These are phyloP conservation scores for Hymenoscyphus albidus DNA, from an alignment of 2,329 filamentous ascomycete species.

Conservation along the genomic window DNA sequence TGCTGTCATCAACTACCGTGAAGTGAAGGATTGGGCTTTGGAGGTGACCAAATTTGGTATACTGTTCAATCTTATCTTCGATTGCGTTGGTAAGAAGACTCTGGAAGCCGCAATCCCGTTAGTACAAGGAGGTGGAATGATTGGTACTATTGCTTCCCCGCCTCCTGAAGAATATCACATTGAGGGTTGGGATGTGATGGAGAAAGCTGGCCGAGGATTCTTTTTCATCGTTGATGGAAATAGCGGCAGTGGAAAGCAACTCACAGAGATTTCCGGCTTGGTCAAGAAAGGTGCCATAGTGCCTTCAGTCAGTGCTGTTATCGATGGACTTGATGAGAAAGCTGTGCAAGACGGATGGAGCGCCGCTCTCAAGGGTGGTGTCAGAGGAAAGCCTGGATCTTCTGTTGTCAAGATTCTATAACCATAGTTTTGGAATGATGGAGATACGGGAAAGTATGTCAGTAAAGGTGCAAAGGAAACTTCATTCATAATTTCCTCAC, in stretches of 20 bases:
- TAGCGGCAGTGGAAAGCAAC: constrained; percentile 4
- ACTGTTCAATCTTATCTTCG: constrained; percentile 11
- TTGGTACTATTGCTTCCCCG: constrained; percentile 17
- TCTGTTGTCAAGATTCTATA: constrained; percentile 19
- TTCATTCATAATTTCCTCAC: too few relatives aligned
- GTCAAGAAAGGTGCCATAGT: constrained; percentile 11
- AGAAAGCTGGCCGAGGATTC: constrained; percentile 12
- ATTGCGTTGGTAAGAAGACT: constrained; percentile 16
- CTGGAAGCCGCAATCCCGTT: constrained; percentile 9
- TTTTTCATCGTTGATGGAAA: constrained; percentile 20
- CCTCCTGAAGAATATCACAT: constrained; percentile 12
- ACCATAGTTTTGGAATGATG: not conserved
- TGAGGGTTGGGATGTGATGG: constrained; percentile 14
- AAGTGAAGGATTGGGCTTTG: constrained; percentile 13
- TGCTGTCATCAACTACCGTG: constrained; percentile 15
- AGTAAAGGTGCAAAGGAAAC: too few relatives aligned
- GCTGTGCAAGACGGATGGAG: constrained; percentile 15
- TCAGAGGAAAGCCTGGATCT: constrained; percentile 13
- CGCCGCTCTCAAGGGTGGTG: constrained; percentile 16
- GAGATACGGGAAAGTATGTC: not conserved
- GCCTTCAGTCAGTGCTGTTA: constrained; percentile 13
- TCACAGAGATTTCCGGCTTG: constrained; percentile 11
- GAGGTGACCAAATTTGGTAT: constrained; percentile 5
- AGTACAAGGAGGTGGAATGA: constrained; percentile 11
- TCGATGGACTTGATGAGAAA: constrained; percentile 17